Conservation (phyloP, 2,329 filamentous ascomycete species). For the Colletotrichum tropicale region DNA sequence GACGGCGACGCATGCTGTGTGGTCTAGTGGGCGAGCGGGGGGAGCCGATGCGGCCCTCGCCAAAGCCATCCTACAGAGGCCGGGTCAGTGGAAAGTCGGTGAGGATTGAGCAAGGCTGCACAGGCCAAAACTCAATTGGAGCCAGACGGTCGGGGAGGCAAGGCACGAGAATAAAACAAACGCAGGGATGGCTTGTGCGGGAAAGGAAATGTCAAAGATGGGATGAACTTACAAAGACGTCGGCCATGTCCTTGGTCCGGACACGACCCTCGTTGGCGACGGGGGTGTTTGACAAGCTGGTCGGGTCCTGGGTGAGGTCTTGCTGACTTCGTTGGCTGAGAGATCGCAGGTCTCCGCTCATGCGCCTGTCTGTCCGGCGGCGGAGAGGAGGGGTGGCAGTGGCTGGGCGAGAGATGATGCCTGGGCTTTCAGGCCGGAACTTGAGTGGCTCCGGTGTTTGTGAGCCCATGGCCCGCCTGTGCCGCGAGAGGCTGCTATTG, state of each 20-base stretch:
- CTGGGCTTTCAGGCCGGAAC: constrained; percentile 68
- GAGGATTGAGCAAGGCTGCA: not conserved
- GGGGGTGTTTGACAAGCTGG: constrained; percentile 55
- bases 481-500: constrained; percentile 57
- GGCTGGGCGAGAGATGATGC: constrained; percentile 54
- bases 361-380: constrained; percentile 68
- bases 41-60: constrained; percentile 84
- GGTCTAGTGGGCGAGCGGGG: constrained; percentile 92
- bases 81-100: constrained; percentile 16
- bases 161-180: not conserved
- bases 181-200: not conserved
- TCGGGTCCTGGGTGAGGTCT: constrained; percentile 23
- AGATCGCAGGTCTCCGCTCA: constrained; percentile 79
- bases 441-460: constrained; percentile 56
- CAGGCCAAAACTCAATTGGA: not conserved
- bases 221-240: constrained; percentile 82
- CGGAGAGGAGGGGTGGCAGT: constrained; percentile 71
- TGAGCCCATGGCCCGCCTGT: constrained; percentile 30
- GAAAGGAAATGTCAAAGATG: constrained; percentile 16
- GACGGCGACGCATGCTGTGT: constrained; percentile 93
- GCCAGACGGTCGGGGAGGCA: not conserved
- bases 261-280: constrained; percentile 87
- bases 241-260: constrained; percentile 84
- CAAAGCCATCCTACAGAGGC: constrained; percentile 81
- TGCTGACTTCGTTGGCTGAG: constrained; percentile 59